These are phyloP conservation scores for Salvia hispanica DNA, from an alignment of 257 asterid species.

Conservation along the genomic window DNA sequence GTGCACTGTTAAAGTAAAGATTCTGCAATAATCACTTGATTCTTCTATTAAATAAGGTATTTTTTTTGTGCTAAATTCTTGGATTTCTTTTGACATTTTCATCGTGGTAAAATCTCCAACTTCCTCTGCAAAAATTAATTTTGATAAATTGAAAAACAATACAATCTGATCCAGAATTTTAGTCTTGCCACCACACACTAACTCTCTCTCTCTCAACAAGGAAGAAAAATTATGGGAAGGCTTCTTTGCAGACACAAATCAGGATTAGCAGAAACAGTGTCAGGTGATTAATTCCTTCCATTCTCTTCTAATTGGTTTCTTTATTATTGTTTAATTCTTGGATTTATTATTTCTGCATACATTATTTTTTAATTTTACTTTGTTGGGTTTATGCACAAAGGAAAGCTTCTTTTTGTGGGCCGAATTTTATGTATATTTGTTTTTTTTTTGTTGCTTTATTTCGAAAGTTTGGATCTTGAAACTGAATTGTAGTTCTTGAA, in stretches of 20 bases:
- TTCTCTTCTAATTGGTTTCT: constrained; percentile 11
- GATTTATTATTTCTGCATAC: constrained; percentile 23
- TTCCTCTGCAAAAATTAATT: constrained; percentile 5
- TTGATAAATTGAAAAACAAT: constrained; percentile 15
- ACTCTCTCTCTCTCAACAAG: constrained; percentile 34
- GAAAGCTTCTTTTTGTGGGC: constrained; percentile 30
- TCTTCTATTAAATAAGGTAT: background rate
- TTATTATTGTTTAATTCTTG: background rate
- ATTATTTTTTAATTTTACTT: constrained; percentile 10
- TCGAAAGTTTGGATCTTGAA: constrained; percentile 52
- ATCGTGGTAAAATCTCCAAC: background rate
- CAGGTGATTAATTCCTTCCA: constrained; percentile 49
- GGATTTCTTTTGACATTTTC: constrained; percentile 1
- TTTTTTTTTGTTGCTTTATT: background rate
- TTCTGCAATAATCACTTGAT: no score
- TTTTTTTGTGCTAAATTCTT: constrained; percentile 12
- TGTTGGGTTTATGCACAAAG: constrained; percentile 25
- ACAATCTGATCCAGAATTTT: constrained; percentile 11
- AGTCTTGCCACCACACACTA: constrained; percentile 21
- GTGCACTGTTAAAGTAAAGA: no score
- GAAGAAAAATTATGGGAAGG: constrained; percentile 26
- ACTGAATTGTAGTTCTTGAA: constrained; percentile 38
- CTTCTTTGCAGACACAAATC: constrained; percentile 46
- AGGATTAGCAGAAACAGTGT: constrained; percentile 44
- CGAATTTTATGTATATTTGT: constrained; percentile 6